A percentile compares a stretch with the other conserved stretches of the same genome.
phyloP scores from a whole-genome alignment of 805 yeast genomes.

The Zygotorulaspora chibaensis region DNA sequence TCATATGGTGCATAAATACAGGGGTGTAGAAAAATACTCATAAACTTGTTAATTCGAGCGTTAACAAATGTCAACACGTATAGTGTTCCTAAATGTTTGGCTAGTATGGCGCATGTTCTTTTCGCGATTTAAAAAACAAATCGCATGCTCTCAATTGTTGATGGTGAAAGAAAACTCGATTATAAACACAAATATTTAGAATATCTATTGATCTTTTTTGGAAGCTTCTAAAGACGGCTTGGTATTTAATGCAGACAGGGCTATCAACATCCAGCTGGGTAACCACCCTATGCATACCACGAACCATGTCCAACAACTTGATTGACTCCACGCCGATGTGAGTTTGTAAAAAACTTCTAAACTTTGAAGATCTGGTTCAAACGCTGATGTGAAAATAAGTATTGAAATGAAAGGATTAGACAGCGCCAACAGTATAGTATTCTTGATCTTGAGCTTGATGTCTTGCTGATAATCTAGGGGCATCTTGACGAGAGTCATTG shows the following conservation, averaged over 20 bases:
- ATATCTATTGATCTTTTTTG: conserved; percentile 6
- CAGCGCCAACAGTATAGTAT: conserved; percentile 36
- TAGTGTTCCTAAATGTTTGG: too few species aligned
- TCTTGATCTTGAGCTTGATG: conserved; percentile 17
- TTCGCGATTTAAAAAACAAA: not conserved
- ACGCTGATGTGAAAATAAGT: conserved; percentile 31
- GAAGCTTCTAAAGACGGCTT: not conserved
- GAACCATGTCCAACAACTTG: conserved; percentile 85
- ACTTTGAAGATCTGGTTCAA: conserved; percentile 36
- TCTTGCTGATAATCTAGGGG: not conserved
- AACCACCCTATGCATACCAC: conserved; percentile 71
- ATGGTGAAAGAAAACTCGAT: not conserved
- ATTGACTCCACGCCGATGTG: conserved; percentile 57
- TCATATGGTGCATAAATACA: not conserved
- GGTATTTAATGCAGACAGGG: conserved; percentile 23
- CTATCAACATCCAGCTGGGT: conserved; percentile 65
- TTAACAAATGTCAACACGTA: too few species aligned
- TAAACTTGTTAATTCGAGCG: too few species aligned
- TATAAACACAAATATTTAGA: not conserved
- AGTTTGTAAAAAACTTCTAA: conserved; percentile 46
- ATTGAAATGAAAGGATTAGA: conserved; percentile 51
- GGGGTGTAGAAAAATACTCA: too few species aligned
- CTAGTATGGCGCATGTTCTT: not conserved
- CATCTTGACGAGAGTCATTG: conserved; percentile 55
- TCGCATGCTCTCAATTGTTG: not conserved